Evolutionary conservation across 2,329 filamentous ascomycete species (phyloP).

Genomic region (Nothophoma quercina): DNA sequence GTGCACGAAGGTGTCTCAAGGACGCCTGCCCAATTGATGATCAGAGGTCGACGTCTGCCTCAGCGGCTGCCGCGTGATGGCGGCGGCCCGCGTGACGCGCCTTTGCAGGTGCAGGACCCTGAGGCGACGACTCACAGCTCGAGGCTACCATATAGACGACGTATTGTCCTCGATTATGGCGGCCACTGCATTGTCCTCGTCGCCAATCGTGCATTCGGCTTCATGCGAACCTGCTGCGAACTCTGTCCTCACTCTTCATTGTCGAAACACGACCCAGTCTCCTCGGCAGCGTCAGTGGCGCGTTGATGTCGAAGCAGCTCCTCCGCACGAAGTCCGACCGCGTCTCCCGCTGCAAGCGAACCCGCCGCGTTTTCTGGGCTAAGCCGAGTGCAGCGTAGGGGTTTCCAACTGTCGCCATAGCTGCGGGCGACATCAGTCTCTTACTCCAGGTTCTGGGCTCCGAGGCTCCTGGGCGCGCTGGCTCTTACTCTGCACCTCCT

Average conservation of each 20-base stretch:
- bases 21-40: background rate
- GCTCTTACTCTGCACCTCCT: background rate
- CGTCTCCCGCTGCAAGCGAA: conserved; percentile 28
- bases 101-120: conserved; percentile 12
- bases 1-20: background rate
- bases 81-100: conserved; percentile 8
- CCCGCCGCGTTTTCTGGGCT: conserved; percentile 18
- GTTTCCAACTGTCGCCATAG: conserved; percentile 13
- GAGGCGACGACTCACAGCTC: conserved; percentile 10
- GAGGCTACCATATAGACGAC: conserved; percentile 9
- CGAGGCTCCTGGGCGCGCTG: background rate
- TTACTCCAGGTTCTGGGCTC: conserved; percentile 19
- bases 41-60: background rate
- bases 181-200: background rate
- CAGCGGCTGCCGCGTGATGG: conserved; percentile 9
- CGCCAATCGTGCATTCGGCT: background rate
- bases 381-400: conserved; percentile 31
- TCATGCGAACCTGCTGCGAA: background rate
- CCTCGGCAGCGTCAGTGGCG: background rate
- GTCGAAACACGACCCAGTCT: background rate
- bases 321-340: background rate
- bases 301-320: background rate
- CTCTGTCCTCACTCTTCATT: background rate
- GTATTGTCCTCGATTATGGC: conserved; percentile 7
- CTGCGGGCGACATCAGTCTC: conserved; percentile 27